Percentiles rank a stretch among this genome's conserved stretches.
Evolutionary conservation across 2,329 filamentous ascomycete species (phyloP).

Genomic region (Trichoderma sp.): DNA sequence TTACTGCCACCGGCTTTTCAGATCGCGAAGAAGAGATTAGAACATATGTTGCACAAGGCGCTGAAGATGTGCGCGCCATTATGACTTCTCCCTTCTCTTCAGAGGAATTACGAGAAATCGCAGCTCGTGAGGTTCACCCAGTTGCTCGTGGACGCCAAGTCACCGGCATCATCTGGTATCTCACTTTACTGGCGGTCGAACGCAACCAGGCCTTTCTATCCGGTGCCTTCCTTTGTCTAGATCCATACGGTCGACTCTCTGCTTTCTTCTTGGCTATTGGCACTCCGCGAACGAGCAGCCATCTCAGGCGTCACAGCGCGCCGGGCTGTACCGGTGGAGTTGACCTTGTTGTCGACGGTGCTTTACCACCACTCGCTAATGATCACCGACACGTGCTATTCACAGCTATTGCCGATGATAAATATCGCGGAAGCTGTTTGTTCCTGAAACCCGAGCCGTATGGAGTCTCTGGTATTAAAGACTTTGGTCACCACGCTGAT

Average conservation of each 20-base stretch:
- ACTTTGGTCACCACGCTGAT: not conserved
- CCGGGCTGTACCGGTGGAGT: not conserved
- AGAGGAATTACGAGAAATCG: not conserved
- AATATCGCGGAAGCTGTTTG: not conserved
- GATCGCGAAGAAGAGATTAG: not conserved
- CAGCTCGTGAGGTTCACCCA: not conserved
- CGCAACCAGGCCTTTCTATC: not conserved
- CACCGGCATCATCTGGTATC: not conserved
- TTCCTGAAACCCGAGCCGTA: not conserved
- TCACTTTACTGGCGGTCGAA: not conserved
- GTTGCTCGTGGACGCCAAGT: not conserved
- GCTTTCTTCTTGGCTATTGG: not conserved
- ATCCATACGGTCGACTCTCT: not conserved
- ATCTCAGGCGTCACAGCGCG: not conserved
- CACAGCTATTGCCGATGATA: not conserved
- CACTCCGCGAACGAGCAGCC: not conserved
- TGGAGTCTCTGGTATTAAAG: not conserved
- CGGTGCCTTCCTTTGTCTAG: not conserved
- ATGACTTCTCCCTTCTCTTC: not conserved
- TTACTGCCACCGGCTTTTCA: not conserved
- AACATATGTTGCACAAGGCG: not conserved
- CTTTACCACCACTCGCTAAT: not conserved
- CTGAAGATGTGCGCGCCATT: not conserved
- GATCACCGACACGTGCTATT: not conserved
- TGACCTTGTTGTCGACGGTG: not conserved